Base-by-base conservation (phyloP, 2,329 filamentous ascomycete species). In the Hypoxylon sp. region DNA sequence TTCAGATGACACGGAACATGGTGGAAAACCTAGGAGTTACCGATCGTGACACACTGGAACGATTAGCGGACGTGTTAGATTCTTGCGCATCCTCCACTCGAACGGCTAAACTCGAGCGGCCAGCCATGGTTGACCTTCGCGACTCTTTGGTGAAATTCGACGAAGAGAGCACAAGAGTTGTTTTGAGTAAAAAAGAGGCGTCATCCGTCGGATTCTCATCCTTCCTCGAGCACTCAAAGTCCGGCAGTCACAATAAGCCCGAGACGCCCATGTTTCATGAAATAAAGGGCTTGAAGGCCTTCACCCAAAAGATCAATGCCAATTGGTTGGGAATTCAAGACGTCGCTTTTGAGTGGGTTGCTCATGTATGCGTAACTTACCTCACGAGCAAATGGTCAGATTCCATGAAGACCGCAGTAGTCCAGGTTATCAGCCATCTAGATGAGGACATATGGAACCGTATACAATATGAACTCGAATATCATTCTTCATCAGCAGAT, bases 211-310 rank as follows among this genome's bases (percentile, higher is more conserved):
- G 81, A 6, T 72, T 85, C 11, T 82, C 79, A 1, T 83, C 82
- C 3, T 87, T 87, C 59, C 73, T 87, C 3, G 84, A 87, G 58
- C 82, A 87, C 60, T 79, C 82, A 1, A 86, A 85, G 57, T 73
- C 79, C 0, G 76, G 77, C 3, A 75, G 79, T 0, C 77, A 82
- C 60, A 77, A 79, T 38, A 71, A 75, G 15, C 69, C 71, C 1
- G 74, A 73, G n/a, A 74, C 72, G 2, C 71, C 76, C 0, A 60
- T 66, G 0, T 83, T 86, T 54, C 74, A 82, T 13, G 81, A 84
- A 44, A 70, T 72, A 1, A 75, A 74, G 30, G 81, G 81, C 0
- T 67, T 88, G 3, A 69, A 70, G 19, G 59, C 69, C 0, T 88
- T 88, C 61, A 76, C 79, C 1, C 69, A 73, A 16, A 72, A 62